These are phyloP conservation scores for Lentinula guzmanii DNA, from an alignment of 768 basidiomycete species.

Conservation along the genomic window DNA sequence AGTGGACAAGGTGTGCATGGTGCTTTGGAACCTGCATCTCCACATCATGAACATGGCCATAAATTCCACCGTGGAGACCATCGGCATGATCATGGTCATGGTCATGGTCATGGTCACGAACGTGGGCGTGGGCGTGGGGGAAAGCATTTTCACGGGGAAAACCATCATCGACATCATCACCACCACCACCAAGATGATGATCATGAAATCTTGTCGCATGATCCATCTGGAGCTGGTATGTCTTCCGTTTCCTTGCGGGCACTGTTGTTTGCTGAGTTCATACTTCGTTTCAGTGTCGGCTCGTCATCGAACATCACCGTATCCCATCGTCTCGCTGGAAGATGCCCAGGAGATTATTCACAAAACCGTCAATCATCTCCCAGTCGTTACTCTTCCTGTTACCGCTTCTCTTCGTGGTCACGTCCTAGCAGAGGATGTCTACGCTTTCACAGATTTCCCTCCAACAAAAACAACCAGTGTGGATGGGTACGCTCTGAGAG, in stretches of 20 bases:
- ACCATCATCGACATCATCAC: slow-evolving; percentile 23
- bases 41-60: slow-evolving; percentile 17
- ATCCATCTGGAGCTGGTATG: slow-evolving; percentile 63
- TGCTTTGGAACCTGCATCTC: slow-evolving; percentile 13
- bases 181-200: slow-evolving; percentile 39
- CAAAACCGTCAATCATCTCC: slow-evolving; percentile 38
- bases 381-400: slow-evolving; percentile 29
- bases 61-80: slow-evolving; percentile 17
- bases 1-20: slow-evolving; percentile 48
- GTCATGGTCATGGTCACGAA: slow-evolving; percentile 31
- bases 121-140: neutral
- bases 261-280: neutral
- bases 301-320: slow-evolving; percentile 74
- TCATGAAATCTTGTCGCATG: slow-evolving; percentile 62
- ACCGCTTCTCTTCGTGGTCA: slow-evolving; percentile 45
- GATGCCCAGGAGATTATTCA: slow-evolving; percentile 58
- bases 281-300: slow-evolving; percentile 44
- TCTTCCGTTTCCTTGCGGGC: neutral
- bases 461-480: slow-evolving; percentile 68
- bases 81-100: slow-evolving; percentile 31
- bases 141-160: slow-evolving; percentile 18
- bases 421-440: slow-evolving; percentile 72
- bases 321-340: slow-evolving; percentile 60
- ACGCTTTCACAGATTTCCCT: slow-evolving; percentile 61
- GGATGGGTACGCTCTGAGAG: slow-evolving; percentile 81